Evolutionary conservation across 352 stramenopile genomes (phyloP), one percentile per base, ranked within the genome.

Genomic region (Pythium dissotocum): DNA sequence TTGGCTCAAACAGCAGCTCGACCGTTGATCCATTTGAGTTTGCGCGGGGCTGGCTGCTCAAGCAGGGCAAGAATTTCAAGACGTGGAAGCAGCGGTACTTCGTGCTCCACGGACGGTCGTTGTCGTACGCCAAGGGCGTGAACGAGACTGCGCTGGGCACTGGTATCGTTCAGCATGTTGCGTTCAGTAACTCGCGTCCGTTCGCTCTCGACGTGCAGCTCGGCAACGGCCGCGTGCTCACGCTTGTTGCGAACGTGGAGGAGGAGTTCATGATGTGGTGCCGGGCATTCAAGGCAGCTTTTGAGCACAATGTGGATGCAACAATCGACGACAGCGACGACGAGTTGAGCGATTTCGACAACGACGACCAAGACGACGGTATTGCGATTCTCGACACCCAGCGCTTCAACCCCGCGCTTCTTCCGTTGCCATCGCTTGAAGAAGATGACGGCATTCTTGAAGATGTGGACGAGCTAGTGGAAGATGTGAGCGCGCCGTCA

Each of bases 31-130:
- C 60, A 2, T n/a, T 54, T 21, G 60, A 63, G 6, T 66, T 68
- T 36, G 60, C 49, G 3, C 38, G 63, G 12, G 85, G 85, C 9
- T 93, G 85, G 85, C 72, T 93, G 16, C 73, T 90, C 68, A 93
- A 93, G 65, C 77, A 91, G 67, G 85, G 85, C 0, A 82, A 89
- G 67, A 78, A 85, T 57, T 90, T 93, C 62, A 77, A 78, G 18
- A 91, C 79, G 9, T 93, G 85, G 85, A 93, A 91, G 69, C 86
- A 90, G 59, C 81, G 80, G 35, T 93, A 91, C 60, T 91, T 94
- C 68, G 77, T 89, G 30, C 73, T 93, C 0, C 76, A 79, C 26
- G 69, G 64, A 6, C 48, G 62, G 26, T 73, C 80, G 55, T 70
- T 95, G 1, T 86, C 77, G 21, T 95, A 95, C 59, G 71, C 78